Evolutionary conservation across 805 yeast species (phyloP).

Genomic region (Cephaloascus albidus): DNA sequence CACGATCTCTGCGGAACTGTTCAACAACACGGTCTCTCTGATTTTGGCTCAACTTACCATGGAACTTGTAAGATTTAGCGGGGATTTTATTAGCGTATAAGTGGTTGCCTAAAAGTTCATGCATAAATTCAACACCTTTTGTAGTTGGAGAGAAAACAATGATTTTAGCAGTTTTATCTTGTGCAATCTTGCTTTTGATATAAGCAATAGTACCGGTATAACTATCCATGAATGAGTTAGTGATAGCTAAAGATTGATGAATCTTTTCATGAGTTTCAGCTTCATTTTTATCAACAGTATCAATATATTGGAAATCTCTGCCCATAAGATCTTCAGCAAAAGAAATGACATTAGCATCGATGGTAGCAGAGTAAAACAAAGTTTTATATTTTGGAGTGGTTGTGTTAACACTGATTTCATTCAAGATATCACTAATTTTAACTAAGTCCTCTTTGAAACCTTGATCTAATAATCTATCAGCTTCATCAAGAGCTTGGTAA

Average conservation of each 20-base stretch:
- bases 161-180: slow-evolving; percentile 53
- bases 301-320: slow-evolving; percentile 46
- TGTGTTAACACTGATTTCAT: slow-evolving; percentile 15
- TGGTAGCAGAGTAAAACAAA: slow-evolving; percentile 81
- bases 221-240: slow-evolving; percentile 47
- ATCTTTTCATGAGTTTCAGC: slow-evolving; percentile 73
- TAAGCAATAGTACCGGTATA: slow-evolving; percentile 48
- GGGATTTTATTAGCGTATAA: slow-evolving; percentile 6
- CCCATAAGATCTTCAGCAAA: slow-evolving; percentile 58
- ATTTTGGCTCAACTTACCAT: slow-evolving; percentile 68
- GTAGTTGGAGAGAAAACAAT: slow-evolving; percentile 80
- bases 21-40: slow-evolving; percentile 54
- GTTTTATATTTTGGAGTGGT: slow-evolving; percentile 39
- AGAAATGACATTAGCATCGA: slow-evolving; percentile 54
- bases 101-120: slow-evolving; percentile 26
- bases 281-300: slow-evolving; percentile 66
- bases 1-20: slow-evolving; percentile 33
- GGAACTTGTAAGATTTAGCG: slow-evolving; percentile 26
- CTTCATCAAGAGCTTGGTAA: slow-evolving; percentile 79
- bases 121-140: slow-evolving; percentile 51
- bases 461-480: slow-evolving; percentile 76
- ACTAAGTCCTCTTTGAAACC: slow-evolving; percentile 68
- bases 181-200: slow-evolving; percentile 26
- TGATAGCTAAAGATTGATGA: slow-evolving; percentile 51
- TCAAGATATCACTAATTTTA: slow-evolving; percentile 43